phyloP scores from a whole-genome alignment of 2,329 filamentous ascomycete species.

The Sporothrix pseudoabietina region DNA sequence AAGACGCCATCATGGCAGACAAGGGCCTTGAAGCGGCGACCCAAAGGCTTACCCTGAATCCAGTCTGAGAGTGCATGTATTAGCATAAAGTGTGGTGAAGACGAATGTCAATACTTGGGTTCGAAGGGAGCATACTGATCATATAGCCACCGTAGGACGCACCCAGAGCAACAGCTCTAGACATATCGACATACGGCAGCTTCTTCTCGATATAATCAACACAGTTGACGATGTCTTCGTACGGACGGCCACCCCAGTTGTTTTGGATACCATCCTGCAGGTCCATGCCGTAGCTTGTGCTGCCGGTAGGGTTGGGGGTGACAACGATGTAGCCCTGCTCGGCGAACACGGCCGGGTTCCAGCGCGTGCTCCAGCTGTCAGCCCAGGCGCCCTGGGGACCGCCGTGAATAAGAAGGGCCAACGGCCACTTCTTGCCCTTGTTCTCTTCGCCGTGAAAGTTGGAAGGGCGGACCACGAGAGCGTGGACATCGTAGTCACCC shows the following conservation, averaged over 20 bases:
- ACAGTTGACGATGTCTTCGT: slow-evolving; percentile 76
- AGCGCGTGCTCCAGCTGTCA: slow-evolving; percentile 77
- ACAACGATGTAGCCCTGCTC: slow-evolving; percentile 86
- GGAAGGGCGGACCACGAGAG: slow-evolving; percentile 67
- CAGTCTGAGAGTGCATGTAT: slow-evolving; percentile 56
- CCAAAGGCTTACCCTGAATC: slow-evolving; percentile 85
- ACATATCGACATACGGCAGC: slow-evolving; percentile 68
- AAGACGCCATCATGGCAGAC: slow-evolving; percentile 89
- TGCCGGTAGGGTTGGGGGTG: slow-evolving; percentile 79
- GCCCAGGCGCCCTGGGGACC: slow-evolving; percentile 77
- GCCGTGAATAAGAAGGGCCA: slow-evolving; percentile 79
- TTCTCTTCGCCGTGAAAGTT: slow-evolving; percentile 65
- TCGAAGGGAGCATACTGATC: slow-evolving; percentile 56
- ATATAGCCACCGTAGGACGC: slow-evolving; percentile 76
- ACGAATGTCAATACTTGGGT: too few species aligned
- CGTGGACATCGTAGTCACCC: slow-evolving; percentile 66
- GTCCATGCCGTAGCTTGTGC: slow-evolving; percentile 77
- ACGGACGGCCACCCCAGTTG: slow-evolving; percentile 84
- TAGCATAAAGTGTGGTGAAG: too few species aligned
- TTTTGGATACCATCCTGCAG: slow-evolving; percentile 75
- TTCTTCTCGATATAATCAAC: slow-evolving; percentile 72
- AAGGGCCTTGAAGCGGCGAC: slow-evolving; percentile 81
- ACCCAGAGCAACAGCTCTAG: slow-evolving; percentile 70
- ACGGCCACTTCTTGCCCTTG: slow-evolving; percentile 62
- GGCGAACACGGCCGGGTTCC: slow-evolving; percentile 84